Evolutionary conservation across 1,284 basidiomycete genomes (phyloP), one percentile per base, ranked within the genome.

Genomic region (Irpex sp.): DNA sequence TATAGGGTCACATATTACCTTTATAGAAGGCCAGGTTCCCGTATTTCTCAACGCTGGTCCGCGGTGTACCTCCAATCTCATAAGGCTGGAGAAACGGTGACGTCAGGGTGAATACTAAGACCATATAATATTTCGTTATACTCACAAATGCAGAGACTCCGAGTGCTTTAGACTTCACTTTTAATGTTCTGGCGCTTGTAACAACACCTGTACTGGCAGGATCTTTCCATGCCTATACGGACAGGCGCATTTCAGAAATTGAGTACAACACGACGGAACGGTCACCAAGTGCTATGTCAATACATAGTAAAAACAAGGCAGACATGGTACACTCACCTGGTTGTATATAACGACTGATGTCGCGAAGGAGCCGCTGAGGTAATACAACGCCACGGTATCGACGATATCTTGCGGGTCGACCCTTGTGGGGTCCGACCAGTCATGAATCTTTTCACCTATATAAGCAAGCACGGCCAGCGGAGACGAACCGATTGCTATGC

Each of bases 381-480:
- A 74, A 68, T 74, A 74, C 3, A 74, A 20, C n/a, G 73, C 73
- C 10, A 74, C 67, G 22, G 70, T 73, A 32, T 62, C 59, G 59
- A 62, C 32, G 22, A 62, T 13, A 24, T 62, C 59, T 11, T 62
- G n/a, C 11, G 13, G 4, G 6, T 24, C 13, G 15, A 62, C 6
- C 20, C 11, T 18, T 22, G 20, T 9, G 6, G 59, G 59, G 59
- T 62, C 59, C 15, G 59, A 62, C 59, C 59, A 62, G 13, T 62
- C 59, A 24, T 62, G 59, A 15, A 62, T 7, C 65, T 73, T 73
- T 43, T 73, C 73, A 15, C 72, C 73, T 20, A 73, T 68, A 67
- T 72, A 74, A 3, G 69, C 62, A 9, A 74, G 67, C 5, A 74
- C 20, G n/a, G 70, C 73, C 6, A 74, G 44, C 6, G 73, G 73